Base-by-base conservation (phyloP, 495 filamentous ascomycete genomes). In the Astrothelium macrocarpum region DNA sequence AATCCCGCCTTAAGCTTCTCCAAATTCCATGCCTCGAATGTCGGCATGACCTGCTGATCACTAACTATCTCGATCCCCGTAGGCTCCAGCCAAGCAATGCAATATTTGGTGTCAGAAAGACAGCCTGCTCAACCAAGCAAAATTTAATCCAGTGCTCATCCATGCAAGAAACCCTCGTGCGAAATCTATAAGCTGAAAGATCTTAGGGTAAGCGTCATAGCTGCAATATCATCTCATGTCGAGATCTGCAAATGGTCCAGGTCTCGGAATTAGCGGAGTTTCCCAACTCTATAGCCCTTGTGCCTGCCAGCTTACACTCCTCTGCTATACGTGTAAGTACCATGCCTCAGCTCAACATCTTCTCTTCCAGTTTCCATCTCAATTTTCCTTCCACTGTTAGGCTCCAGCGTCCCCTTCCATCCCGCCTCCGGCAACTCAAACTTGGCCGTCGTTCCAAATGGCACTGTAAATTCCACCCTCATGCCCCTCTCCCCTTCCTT, bases 301-400 rank as follows among this genome's bases (percentile, higher is more conserved):
- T 39, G 34, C 34, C 34, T 39, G 34, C 34, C 34, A 39, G 34
- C 34, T 39, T 39, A 39, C 34, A 39, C 5, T 39, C 34, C 34
- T 39, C 34, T 39, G 14, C 34, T 39, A 39, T 39, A 39, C 34
- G 34, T 7, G 49, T 56, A 56, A 23, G 26, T 7, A 18, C 49
- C 49, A 56, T 23, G 49, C 26, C 49, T 56, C 20, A 56, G 49
- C 49, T 56, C 49, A 10, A 56, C 49, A 56, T 56, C 49, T 29
- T 56, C 26, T 18, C 49, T 29, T 56, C 5, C 49, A 29, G 20
- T 23, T 10, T 56, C 26, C 49, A 23, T 56, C 26, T 56, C n/a
- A 29, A 23, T 56, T 10, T 56, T 29, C 49, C 49, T 23, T 56
- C 26, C 49, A 23, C 5, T 23, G 5, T 10, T 23, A 56, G 5